Percentiles rank a stretch among this genome's conserved stretches.
These are phyloP conservation scores for Wickerhamomyces sp. DNA, from an alignment of 1,139 yeast genomes.

Conservation along the genomic window DNA sequence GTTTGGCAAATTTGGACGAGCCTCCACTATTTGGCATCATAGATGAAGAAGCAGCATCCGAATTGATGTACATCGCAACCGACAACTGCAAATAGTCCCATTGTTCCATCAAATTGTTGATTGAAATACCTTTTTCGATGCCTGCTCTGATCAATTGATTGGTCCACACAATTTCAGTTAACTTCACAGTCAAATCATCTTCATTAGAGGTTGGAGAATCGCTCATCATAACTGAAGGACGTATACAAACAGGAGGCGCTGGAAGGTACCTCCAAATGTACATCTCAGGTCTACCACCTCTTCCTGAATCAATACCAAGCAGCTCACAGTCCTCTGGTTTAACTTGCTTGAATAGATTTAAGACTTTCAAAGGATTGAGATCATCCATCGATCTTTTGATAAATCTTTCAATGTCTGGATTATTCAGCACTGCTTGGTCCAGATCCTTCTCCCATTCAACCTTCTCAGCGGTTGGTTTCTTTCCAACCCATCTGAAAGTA, in stretches of 20 bases:
- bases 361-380: conserved; percentile 85
- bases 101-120: conserved; percentile 92
- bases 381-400: conserved; percentile 89
- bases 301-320: conserved; percentile 81
- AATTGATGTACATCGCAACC: conserved; percentile 95
- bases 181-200: conserved; percentile 93
- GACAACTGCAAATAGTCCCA: conserved; percentile 97
- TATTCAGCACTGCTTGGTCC: conserved; percentile 59
- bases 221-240: conserved; percentile 95
- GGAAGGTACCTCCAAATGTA: conserved; percentile 96
- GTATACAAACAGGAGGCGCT: conserved; percentile 97
- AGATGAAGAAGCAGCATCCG: conserved; percentile 89
- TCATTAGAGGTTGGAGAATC: conserved; percentile 87
- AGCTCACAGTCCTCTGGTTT: conserved; percentile 86
- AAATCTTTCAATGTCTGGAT: conserved; percentile 87
- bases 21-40: conserved; percentile 61
- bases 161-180: conserved; percentile 96
- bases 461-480: conserved; percentile 82
- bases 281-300: conserved; percentile 93
- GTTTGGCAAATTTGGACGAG: conserved; percentile 59
- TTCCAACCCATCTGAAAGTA: conserved; percentile 93
- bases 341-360: conserved; percentile 82
- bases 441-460: conserved; percentile 83
- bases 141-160: conserved; percentile 91
- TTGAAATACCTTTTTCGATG: conserved; percentile 87